Percentiles rank a stretch among this genome's conserved stretches.
These are phyloP conservation scores for Esteya vermicola DNA, from an alignment of 2,329 filamentous ascomycete genomes.

Conservation along the genomic window DNA sequence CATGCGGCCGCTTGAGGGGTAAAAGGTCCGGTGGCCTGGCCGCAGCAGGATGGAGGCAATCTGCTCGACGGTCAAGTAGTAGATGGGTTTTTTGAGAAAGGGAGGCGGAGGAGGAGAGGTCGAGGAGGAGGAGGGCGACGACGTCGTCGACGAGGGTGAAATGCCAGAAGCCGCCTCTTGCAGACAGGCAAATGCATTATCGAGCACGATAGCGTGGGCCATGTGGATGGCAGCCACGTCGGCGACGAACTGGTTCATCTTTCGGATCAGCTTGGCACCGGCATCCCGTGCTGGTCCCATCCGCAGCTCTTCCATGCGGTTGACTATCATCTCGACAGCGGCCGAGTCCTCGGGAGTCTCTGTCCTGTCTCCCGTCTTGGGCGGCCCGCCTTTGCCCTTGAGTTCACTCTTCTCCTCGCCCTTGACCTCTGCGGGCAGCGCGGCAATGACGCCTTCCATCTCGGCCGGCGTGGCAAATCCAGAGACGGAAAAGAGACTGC, in stretches of 20 bases:
- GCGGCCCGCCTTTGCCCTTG: constrained; percentile 6
- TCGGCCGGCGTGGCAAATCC: constrained; percentile 28
- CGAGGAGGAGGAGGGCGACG: too few relatives aligned
- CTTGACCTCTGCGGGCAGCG: constrained; percentile 24
- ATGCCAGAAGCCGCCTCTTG: not conserved
- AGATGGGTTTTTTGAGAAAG: too few relatives aligned
- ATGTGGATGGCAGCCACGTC: constrained; percentile 31
- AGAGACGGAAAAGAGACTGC: constrained; percentile 34
- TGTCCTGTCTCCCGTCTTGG: not conserved
- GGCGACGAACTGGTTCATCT: constrained; percentile 31
- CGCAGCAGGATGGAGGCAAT: too few relatives aligned
- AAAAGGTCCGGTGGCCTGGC: too few relatives aligned
- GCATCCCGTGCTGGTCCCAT: constrained; percentile 27
- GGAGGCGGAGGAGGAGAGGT: too few relatives aligned
- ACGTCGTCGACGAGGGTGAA: not conserved
- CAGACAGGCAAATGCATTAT: constrained; percentile 27
- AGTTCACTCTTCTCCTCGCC: too few relatives aligned
- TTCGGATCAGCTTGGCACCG: constrained; percentile 27
- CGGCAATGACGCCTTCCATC: constrained; percentile 24
- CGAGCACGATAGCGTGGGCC: constrained; percentile 30
- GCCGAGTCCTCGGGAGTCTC: not conserved
- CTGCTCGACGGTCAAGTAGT: too few relatives aligned
- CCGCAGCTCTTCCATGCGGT: constrained; percentile 23
- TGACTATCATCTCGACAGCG: constrained; percentile 11
- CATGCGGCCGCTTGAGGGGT: too few relatives aligned